Conservation (phyloP, 1,284 basidiomycete genomes). For the Omphalotus olearius region DNA sequence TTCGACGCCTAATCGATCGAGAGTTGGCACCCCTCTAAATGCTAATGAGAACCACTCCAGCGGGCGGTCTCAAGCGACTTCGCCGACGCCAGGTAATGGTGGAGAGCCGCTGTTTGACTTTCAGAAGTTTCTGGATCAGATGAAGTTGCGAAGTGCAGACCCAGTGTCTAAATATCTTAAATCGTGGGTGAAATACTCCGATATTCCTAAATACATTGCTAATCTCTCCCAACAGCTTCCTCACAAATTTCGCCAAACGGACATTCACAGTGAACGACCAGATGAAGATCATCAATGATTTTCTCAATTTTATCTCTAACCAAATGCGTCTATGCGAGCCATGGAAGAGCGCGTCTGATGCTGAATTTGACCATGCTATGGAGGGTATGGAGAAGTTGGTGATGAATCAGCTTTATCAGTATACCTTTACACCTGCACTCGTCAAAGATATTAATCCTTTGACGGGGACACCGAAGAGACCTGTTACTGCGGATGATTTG, state of each 20-base stretch:
- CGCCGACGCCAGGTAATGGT: not conserved
- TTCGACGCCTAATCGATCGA: not conserved
- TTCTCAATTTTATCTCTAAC: slow-evolving; percentile 84
- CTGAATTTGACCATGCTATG: slow-evolving; percentile 94
- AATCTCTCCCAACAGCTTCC: slow-evolving; percentile 49
- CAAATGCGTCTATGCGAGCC: slow-evolving; percentile 85
- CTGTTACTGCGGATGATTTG: slow-evolving; percentile 92
- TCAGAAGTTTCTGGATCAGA: slow-evolving; percentile 86
- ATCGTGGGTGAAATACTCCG: slow-evolving; percentile 55
- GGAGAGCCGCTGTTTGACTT: slow-evolving; percentile 68
- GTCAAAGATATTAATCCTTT: slow-evolving; percentile 33
- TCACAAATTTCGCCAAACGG: slow-evolving; percentile 88
- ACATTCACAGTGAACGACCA: slow-evolving; percentile 89
- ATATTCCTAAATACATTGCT: not conserved
- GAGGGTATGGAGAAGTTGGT: slow-evolving; percentile 99
- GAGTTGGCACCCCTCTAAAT: too few species aligned
- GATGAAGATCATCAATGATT: slow-evolving; percentile 91
- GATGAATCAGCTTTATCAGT: slow-evolving; percentile 96
- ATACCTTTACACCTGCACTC: slow-evolving; percentile 87
- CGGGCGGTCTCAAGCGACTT: not conserved
- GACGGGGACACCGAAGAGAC: slow-evolving; percentile 49
- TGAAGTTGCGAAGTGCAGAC: slow-evolving; percentile 81
- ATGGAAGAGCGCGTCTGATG: slow-evolving; percentile 74
- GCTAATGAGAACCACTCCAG: not conserved
- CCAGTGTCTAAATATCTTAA: slow-evolving; percentile 88